These are phyloP conservation scores for Sphaerostilbella broomeana DNA, from an alignment of 2,329 filamentous ascomycete genomes.

Conservation along the genomic window DNA sequence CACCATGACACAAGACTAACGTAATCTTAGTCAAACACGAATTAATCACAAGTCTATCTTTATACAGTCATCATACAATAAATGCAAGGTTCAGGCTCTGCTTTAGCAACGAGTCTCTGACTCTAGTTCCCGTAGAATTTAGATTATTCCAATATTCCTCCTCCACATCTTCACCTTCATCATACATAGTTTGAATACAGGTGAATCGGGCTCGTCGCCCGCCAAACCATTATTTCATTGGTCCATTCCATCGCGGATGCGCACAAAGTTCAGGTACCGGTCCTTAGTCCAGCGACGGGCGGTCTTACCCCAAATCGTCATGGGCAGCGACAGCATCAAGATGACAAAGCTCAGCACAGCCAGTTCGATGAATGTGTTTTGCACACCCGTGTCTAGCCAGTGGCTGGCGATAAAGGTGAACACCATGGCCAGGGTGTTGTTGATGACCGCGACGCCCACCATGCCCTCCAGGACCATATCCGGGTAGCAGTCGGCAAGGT, in stretches of 20 bases:
- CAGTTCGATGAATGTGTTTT: constrained; percentile 45
- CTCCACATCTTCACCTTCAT: background rate
- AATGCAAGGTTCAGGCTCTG: no score
- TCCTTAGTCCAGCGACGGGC: constrained; percentile 41
- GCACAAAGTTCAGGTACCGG: constrained; percentile 40
- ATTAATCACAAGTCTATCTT: no score
- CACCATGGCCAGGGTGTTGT: constrained; percentile 48
- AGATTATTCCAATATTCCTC: no score
- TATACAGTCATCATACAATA: no score
- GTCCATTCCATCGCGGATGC: constrained; percentile 38
- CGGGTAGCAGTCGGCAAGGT: constrained; percentile 49
- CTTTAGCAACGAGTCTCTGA: no score
- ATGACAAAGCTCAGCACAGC: constrained; percentile 45
- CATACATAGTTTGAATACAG: no score
- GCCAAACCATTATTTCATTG: constrained; percentile 8
- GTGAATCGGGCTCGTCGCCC: no score
- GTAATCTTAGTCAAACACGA: no score
- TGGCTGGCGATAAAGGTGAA: constrained; percentile 46
- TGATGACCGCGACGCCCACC: constrained; percentile 52
- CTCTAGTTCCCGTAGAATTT: no score
- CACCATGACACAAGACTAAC: no score
- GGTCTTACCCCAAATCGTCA: constrained; percentile 48
- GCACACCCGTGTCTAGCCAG: constrained; percentile 42
- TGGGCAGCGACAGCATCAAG: constrained; percentile 44
- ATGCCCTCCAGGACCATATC: constrained; percentile 53